phyloP scores from a whole-genome alignment of 2,329 filamentous ascomycete species.

The Colletotrichum sidae region DNA sequence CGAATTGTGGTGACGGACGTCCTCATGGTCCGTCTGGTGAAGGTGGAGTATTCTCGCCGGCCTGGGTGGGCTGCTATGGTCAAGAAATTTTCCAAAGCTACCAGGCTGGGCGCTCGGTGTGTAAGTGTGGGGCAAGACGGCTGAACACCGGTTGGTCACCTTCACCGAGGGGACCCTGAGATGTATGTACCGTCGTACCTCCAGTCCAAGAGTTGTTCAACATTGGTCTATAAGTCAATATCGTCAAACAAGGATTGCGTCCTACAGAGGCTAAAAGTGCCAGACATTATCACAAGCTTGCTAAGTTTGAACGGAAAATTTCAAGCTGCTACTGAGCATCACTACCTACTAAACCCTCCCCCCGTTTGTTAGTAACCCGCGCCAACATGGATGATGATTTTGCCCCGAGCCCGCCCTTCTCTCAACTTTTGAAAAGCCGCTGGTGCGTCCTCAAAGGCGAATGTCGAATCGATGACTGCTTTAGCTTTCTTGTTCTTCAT shows the following conservation, averaged over 20 bases:
- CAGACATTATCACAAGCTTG: too few relatives aligned
- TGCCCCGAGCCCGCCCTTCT: constrained; percentile 40
- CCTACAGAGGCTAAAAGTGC: too few relatives aligned
- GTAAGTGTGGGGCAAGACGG: constrained; percentile 9
- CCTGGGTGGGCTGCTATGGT: constrained; percentile 14
- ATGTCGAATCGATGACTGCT: constrained; percentile 39
- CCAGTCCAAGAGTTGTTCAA: not conserved
- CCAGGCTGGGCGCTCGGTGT: constrained; percentile 32
- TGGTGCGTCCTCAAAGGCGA: constrained; percentile 40
- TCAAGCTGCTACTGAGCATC: too few relatives aligned
- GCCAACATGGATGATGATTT: constrained; percentile 41
- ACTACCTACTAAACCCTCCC: too few relatives aligned
- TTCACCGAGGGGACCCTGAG: not conserved
- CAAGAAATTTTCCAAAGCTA: constrained; percentile 34
- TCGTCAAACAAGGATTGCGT: too few relatives aligned
- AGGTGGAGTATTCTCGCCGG: constrained; percentile 26
- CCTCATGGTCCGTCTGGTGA: constrained; percentile 32
- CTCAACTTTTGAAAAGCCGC: constrained; percentile 41
- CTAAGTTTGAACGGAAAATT: too few relatives aligned
- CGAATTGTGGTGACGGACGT: constrained; percentile 22
- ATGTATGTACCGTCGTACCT: too few relatives aligned
- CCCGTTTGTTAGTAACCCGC: too few relatives aligned
- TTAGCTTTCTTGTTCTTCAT: constrained; percentile 43
- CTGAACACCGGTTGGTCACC: constrained; percentile 27
- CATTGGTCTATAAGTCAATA: not conserved